A percentile compares a stretch with the other conserved stretches of the same genome.
Conservation (phyloP, 352 stramenopile genomes). For the Phytophthora cactorum region DNA sequence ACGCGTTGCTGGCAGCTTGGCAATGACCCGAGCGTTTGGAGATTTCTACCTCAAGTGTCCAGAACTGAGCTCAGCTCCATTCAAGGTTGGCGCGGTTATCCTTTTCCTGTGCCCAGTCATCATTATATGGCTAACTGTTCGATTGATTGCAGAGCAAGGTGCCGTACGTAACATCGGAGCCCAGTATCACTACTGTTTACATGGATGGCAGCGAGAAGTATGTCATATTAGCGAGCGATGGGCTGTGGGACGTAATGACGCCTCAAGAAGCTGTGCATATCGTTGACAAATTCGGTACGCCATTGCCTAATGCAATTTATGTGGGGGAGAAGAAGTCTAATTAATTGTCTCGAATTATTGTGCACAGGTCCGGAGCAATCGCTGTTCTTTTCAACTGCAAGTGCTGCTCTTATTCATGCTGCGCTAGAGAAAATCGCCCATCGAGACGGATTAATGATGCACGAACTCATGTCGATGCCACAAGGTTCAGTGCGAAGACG, state of each 20-base stretch:
- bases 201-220: slow-evolving; percentile 68
- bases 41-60: slow-evolving; percentile 95
- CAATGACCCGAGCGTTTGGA: slow-evolving; percentile 92
- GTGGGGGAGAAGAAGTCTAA: slow-evolving; percentile 1
- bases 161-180: slow-evolving; percentile 79
- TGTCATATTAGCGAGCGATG: slow-evolving; percentile 83
- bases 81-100: slow-evolving; percentile 67
- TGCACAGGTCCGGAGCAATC: slow-evolving; percentile 48
- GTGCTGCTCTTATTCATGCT: slow-evolving; percentile 70
- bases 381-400: slow-evolving; percentile 63
- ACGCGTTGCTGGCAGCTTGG: slow-evolving; percentile 90
- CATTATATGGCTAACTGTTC: slow-evolving; percentile 4
- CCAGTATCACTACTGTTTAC: slow-evolving; percentile 56
- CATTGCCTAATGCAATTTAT: neutral
- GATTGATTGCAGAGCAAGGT: slow-evolving; percentile 63
- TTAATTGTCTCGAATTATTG: slow-evolving; percentile 10
- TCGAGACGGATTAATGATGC: slow-evolving; percentile 70
- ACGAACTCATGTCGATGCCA: slow-evolving; percentile 67
- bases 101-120: neutral
- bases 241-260: slow-evolving; percentile 82
- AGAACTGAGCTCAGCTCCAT: slow-evolving; percentile 90
- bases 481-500: slow-evolving; percentile 55
- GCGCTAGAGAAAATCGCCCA: slow-evolving; percentile 75
- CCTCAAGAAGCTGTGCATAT: slow-evolving; percentile 69
- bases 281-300: slow-evolving; percentile 72